Evolutionary conservation across 208 protist species (phyloP), one percentile per base, ranked within the genome.

Genomic region (Trypanosoma grayi): DNA sequence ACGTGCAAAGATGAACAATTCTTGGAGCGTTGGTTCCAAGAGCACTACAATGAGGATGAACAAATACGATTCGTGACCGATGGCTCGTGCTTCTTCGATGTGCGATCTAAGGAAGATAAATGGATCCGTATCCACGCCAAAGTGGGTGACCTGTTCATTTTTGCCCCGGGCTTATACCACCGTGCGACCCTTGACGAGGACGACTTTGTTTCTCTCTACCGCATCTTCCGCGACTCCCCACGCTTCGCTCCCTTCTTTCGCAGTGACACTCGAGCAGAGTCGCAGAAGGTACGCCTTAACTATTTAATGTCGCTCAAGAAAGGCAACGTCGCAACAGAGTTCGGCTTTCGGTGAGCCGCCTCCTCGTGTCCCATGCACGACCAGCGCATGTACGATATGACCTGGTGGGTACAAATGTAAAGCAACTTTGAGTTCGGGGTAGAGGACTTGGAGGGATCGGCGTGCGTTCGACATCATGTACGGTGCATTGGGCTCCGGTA

Each of bases 21-120:
- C 55, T 60, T 97, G 20, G 79, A 91, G 40, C 79, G 83, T n/a
- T 97, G 88, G 85, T 97, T 86, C 60, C 79, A 92, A 52, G 93
- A 97, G 73, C 95, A 98, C 68, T 90, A 92, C 66, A 90, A 94
- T 51, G 92, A 97, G 46, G 93, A 97, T 66, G 93, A 98, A 65
- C 85, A 98, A 62, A 68, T 97, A 27, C 87, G 93, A 10, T 75
- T 95, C 33, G 71, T 96, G 2, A 76, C 85, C 36, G 93, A 95
- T 53, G 95, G 95, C 18, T 92, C 82, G 10, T 96, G 85, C 48
- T 97, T 83, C 66, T 83, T 97, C 66, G 95, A 98, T 73, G 77
- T 97, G 8, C 86, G 95, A 37, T 82, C 85, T 18, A 86, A 89
- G 61, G 72, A 93, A 41, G 95, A 98, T 65, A 83, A 86, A 66